Conservation (phyloP, 306 rosid genomes). For the Castanopsis chinensis region DNA sequence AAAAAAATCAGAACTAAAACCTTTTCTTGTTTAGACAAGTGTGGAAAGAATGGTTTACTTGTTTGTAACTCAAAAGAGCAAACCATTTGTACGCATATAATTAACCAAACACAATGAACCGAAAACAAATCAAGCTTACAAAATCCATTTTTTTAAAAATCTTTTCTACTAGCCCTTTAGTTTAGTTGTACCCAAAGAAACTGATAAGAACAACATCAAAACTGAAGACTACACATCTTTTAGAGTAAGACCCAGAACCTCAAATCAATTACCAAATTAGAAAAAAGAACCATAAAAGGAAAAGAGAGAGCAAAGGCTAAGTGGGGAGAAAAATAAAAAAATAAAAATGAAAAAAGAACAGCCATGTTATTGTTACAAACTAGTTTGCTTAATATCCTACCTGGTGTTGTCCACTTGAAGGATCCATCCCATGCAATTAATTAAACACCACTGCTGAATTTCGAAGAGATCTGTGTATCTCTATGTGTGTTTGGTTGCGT, state of each 20-base stretch:
- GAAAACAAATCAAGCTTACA: not conserved
- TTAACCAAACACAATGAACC: not conserved
- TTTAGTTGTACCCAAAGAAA: not conserved
- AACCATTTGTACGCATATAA: not conserved
- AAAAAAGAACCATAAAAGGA: not conserved
- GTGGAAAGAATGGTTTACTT: not conserved
- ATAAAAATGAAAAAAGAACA: not conserved
- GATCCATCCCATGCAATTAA: conserved; percentile 71
- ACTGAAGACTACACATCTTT: not conserved
- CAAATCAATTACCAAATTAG: not conserved
- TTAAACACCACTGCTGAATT: not conserved
- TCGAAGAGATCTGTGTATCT: conserved; percentile 3
- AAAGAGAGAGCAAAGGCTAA: not conserved
- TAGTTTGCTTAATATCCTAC: conserved; percentile 28
- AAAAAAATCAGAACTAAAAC: not conserved
- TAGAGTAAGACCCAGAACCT: conserved; percentile 1
- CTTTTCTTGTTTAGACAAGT: not conserved
- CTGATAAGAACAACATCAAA: not conserved
- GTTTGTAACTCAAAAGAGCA: not conserved
- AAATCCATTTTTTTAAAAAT: not conserved
- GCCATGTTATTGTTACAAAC: not conserved
- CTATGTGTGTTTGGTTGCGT: not conserved
- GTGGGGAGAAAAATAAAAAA: not conserved
- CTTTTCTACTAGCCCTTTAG: not conserved
- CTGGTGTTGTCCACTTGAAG: conserved; percentile 74